A percentile compares a stretch with the other conserved stretches of the same genome.
These are phyloP conservation scores for Neurospora sp. DNA, from an alignment of 495 filamentous ascomycete species.

Conservation along the genomic window DNA sequence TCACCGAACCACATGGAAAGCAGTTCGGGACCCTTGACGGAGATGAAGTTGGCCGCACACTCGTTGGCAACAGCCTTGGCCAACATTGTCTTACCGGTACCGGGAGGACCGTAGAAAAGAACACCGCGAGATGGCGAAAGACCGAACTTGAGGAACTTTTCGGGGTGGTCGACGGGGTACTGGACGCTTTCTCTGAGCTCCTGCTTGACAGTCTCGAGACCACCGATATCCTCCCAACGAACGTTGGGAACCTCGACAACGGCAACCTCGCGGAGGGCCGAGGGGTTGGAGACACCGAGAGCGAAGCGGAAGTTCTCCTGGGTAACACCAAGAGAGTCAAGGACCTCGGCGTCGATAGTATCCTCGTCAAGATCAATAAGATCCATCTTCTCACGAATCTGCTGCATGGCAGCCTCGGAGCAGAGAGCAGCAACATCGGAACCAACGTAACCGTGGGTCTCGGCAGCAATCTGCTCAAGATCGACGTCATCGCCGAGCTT, in stretches of 20 bases:
- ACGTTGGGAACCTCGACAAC: constrained; percentile 99
- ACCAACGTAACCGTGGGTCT: constrained; percentile 98
- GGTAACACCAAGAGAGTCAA: constrained; percentile 95
- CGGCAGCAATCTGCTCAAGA: constrained; percentile 89
- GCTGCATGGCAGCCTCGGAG: constrained; percentile 99
- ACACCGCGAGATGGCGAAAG: constrained; percentile 97
- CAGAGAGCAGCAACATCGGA: constrained; percentile 98
- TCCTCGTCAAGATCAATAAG: constrained; percentile 98
- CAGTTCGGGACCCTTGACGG: constrained; percentile 94
- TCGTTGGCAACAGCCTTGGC: constrained; percentile 99
- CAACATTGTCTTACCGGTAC: constrained; percentile 99
- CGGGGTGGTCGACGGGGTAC: constrained; percentile 97
- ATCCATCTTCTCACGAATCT: constrained; percentile 99
- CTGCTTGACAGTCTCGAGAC: constrained; percentile 95
- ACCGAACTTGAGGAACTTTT: constrained; percentile 99
- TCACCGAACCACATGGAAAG: constrained; percentile 99
- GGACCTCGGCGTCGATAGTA: constrained; percentile 95
- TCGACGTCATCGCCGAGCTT: constrained; percentile 96
- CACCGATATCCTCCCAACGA: constrained; percentile 99
- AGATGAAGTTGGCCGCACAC: constrained; percentile 98
- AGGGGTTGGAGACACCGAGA: constrained; percentile 95
- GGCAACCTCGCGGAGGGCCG: constrained; percentile 95
- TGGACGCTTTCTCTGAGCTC: constrained; percentile 99
- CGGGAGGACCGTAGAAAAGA: constrained; percentile 94
- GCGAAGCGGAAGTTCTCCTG: constrained; percentile 99